phyloP scores from a whole-genome alignment of 2,329 filamentous ascomycete genomes.

The Balansia obtecta region DNA sequence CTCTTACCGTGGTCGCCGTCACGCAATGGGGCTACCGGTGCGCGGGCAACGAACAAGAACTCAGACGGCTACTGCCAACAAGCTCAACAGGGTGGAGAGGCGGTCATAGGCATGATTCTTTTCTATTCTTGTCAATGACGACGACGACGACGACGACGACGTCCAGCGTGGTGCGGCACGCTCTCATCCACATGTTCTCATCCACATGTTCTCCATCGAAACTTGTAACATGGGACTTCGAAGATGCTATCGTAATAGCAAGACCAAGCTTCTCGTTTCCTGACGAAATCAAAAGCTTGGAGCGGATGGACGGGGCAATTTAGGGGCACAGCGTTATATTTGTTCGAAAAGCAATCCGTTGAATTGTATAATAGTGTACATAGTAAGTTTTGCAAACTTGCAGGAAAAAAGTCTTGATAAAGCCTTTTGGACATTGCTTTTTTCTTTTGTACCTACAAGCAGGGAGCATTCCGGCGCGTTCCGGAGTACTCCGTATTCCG shows the following conservation, averaged over 20 bases:
- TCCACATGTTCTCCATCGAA: neutral
- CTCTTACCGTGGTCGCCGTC: slow-evolving; percentile 73
- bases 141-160: no score
- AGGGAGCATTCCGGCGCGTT: no score
- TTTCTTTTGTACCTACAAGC: neutral
- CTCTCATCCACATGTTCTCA: neutral
- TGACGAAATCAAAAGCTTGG: neutral
- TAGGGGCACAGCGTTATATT: neutral
- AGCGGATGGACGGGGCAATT: neutral
- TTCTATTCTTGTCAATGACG: no score
- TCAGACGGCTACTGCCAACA: slow-evolving; percentile 51
- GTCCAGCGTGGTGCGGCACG: neutral
- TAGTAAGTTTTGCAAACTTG: slow-evolving; percentile 16
- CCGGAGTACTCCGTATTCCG: no score
- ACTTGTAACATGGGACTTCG: no score
- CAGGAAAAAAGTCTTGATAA: slow-evolving; percentile 7
- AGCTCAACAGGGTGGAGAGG: slow-evolving; percentile 45
- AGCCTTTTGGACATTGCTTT: neutral
- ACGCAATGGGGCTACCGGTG: slow-evolving; percentile 86
- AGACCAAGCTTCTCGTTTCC: neutral
- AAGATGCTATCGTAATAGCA: neutral
- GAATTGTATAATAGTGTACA: slow-evolving; percentile 19
- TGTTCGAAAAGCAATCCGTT: neutral
- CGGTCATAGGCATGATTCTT: slow-evolving; percentile 11
- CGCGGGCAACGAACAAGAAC: slow-evolving; percentile 79